Base-by-base conservation (phyloP, 495 filamentous ascomycete species). In the Pseudevernia furfuracea region DNA sequence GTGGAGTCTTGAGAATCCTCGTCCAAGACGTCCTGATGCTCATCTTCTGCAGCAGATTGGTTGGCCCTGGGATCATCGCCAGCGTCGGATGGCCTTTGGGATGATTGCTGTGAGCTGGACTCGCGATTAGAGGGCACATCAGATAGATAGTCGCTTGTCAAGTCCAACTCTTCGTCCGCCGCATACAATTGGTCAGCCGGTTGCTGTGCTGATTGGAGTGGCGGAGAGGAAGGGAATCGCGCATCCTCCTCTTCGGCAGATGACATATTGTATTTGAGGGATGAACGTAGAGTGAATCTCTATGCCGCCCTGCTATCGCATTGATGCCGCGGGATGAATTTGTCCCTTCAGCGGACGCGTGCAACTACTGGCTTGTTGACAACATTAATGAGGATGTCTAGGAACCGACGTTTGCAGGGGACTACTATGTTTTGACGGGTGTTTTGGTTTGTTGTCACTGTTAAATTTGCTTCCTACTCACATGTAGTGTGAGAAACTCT, bases 181-280 rank as follows among this genome's bases (percentile, higher is more conserved):
- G 34, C 36, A 2, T 14, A 39, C 6, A 23, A 2, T 32, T 44
- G 32, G 17, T 62, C 19, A 11, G 19, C 21, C 30, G 37, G 38
- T 38, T 41, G 37, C 56, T 57, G 61, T 14, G 61, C 61, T 38
- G 39, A 53, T 12, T 63, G 61, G 17, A 63, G 34, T 2, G 39
- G 38, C 19, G 41, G 38, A 25, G 61, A 55, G 17, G 49, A 43
- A 14, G 41, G 38, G 1, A 15, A n/a, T 55, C 30, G 52, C 14
- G 25, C n/a, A 55, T 57, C 36, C 10, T 63, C 52, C 23, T 57
- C 61, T 12, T 39, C 38, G 14, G 36, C 1, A 43, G 49, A 57
- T 4, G 61, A 63, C 61, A 63, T 63, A 11, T n/a, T 32, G 38
- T 52, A 8, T 34, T 5, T 14, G 37, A 39, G 37, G 12, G 37